Base-by-base conservation (phyloP, 2,329 filamentous ascomycete genomes). In the Madurella mycetomatis region DNA sequence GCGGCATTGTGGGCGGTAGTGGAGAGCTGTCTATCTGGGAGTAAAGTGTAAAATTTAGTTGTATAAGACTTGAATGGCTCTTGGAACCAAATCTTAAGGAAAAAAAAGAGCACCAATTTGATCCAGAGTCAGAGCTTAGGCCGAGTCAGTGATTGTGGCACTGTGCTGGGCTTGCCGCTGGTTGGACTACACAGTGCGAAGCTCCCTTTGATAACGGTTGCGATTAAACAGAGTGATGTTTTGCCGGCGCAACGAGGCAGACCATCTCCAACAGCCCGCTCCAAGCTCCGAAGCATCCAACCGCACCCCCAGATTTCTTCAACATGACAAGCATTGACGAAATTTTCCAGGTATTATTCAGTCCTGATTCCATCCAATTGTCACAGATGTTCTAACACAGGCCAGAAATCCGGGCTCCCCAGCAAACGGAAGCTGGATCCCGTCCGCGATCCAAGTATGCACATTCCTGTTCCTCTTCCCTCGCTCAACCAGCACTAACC, bases 371-470 rank as follows among this genome's bases (percentile, higher is more conserved):
- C 2, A 47, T 9, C 16, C 25, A 32, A 48, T 49, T 19, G 19
- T n/a, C 18, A 39, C 44, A 37, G 1, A 54, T 16, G 32, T 18
- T 41, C 49, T 41, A 51, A 37, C 13, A 19, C 52, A 9, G 4
- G 52, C 55, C 61, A 73, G 73, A 72, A 70, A 56, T 69, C 75
- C 17, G 76, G 77, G 55, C 66, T 74, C 31, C 68, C 76, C 51
- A 79, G 76, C 72, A 87, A 87, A 68, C 79, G 84, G 63, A 87
- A 85, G 69, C 72, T 84, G 51, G 83, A 86, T 56, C 75, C 80
- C 16, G 69, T 83, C 57, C 76, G 76, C 64, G 82, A 87, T 68
- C 82, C 83, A 57, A 84, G 83, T 87, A 67, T 60, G 80, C 70
- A 45, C 41, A 25, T 7, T 25, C 25, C 44, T 41, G 11, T 37